Evolutionary conservation across 192 early-diverging fungal genomes (phyloP), one percentile per base, ranked within the genome.

Genomic region (Glomus cerebriforme): DNA sequence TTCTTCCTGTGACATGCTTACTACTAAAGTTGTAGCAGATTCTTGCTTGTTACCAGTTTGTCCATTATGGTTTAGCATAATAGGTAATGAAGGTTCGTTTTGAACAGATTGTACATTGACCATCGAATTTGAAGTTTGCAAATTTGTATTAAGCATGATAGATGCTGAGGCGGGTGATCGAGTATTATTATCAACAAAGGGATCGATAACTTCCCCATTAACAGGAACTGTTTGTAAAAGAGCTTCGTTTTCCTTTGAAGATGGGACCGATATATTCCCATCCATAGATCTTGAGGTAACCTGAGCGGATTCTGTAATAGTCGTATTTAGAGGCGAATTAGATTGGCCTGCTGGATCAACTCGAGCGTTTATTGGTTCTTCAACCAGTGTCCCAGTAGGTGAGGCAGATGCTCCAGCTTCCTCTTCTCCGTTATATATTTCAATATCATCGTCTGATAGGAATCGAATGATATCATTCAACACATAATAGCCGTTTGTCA

Each of bases 381-480:
- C 76, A 13, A 78, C 64, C 7, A 78, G 35, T 13, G 75, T 71
- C n/a, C 68, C 80, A 47, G 54, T 27, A 24, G 43, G 43, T 5
- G 67, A 65, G 17, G 62, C 49, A 9, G 67, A 32, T 22, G 60
- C 45, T 1, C 67, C 59, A 19, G 77, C 76, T 12, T 71, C 73
- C 13, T 79, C 86, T 59, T 76, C 79, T 32, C 71, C 80, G 47
- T 86, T 86, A 39, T 88, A 79, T 60, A 88, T 90, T 67, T 89
- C 89, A 71, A 87, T 85, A 8, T 78, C 77, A 5, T 96, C 95
- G 26, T 98, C 97, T 81, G 92, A 93, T 81, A 97, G 83, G 85
- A 93, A 98, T 72, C 97, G 92, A 84, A 97, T 91, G 72, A 98
- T 96, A 83, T 97, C 96, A 85, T 97, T 97, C 84, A 94, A 87